These are phyloP conservation scores for Colletotrichum navitas DNA, from an alignment of 2,329 filamentous ascomycete genomes.

Conservation along the genomic window DNA sequence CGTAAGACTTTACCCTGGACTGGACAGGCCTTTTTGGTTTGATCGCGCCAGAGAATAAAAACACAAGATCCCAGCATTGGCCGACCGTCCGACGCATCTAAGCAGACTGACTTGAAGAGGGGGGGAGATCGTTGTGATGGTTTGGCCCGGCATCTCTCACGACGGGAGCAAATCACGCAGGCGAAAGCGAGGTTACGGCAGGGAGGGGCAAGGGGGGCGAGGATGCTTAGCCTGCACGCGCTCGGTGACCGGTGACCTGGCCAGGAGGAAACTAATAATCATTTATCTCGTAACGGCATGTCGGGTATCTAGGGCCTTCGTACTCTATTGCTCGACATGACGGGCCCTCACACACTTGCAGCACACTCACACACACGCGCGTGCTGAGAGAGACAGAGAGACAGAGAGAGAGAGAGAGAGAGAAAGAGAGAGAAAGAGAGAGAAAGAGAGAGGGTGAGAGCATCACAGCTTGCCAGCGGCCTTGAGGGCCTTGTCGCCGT, in stretches of 20 bases:
- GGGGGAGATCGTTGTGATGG: background rate
- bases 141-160: slow-evolving; percentile 25
- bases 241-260: background rate
- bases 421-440: too few species aligned
- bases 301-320: background rate
- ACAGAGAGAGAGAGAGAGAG: too few species aligned
- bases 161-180: slow-evolving; percentile 14
- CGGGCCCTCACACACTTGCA: background rate
- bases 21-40: slow-evolving; percentile 25
- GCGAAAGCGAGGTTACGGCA: background rate
- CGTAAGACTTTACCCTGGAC: slow-evolving; percentile 22
- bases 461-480: slow-evolving; percentile 65
- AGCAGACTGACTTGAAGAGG: too few species aligned
- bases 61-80: slow-evolving; percentile 1
- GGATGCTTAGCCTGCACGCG: slow-evolving; percentile 1
- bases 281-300: slow-evolving; percentile 17
- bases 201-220: background rate
- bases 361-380: too few species aligned
- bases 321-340: background rate
- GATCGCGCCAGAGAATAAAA: background rate
- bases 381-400: too few species aligned
- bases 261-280: slow-evolving; percentile 1
- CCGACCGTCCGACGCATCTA: background rate
- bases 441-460: background rate
- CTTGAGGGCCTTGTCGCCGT: slow-evolving; percentile 76